Evolutionary conservation across 345 rosid genomes (phyloP).

Genomic region (Mercurialis annua): DNA sequence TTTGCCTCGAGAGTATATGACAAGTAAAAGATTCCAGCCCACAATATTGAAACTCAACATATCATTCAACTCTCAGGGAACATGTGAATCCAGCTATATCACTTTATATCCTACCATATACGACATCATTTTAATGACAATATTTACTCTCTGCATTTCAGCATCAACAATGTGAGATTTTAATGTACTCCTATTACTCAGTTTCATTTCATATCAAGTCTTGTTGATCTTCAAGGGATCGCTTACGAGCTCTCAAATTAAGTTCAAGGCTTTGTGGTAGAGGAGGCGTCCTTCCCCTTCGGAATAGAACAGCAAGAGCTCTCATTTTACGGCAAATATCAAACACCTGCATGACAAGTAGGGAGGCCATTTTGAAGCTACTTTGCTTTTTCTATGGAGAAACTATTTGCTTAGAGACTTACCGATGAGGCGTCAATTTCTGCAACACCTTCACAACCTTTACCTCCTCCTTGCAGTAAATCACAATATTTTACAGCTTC

Average conservation of each 20-base stretch:
- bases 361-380: constrained; percentile 3
- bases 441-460: constrained; percentile 94
- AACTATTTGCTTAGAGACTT: constrained; percentile 28
- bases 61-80: not conserved
- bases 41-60: no score
- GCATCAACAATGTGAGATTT: not conserved
- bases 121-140: not conserved
- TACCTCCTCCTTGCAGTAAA: constrained; percentile 89
- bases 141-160: not conserved
- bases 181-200: not conserved
- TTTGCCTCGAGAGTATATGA: no score
- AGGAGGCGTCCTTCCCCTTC: constrained; percentile 86
- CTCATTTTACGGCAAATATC: constrained; percentile 85
- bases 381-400: not conserved
- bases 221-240: constrained; percentile 83
- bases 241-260: constrained; percentile 76
- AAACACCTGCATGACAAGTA: constrained; percentile 53
- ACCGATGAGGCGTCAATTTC: constrained; percentile 95
- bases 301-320: constrained; percentile 76
- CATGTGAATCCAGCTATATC: not conserved
- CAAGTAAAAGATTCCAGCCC: no score
- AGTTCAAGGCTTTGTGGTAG: constrained; percentile 80
- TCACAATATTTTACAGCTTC: constrained; percentile 90
- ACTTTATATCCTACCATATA: constrained; percentile 5
- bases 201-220: constrained; percentile 29